phyloP scores from a whole-genome alignment of 805 yeast genomes.

The Sungouiella thailandica region DNA sequence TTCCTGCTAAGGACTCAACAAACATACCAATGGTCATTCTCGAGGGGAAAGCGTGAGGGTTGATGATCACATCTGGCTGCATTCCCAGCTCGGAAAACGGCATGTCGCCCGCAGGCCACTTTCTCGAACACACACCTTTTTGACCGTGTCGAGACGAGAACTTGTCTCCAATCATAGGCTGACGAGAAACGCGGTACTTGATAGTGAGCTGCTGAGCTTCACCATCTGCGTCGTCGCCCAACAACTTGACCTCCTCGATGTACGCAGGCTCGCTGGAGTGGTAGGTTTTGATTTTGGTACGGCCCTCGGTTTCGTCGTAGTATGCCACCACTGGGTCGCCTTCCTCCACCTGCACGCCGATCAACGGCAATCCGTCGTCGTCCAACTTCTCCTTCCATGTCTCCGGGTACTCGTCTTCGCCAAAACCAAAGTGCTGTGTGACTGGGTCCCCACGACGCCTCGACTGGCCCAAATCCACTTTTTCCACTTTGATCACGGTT shows the following conservation, averaged over 20 bases:
- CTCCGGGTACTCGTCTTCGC: conserved; percentile 88
- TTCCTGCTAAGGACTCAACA: conserved; percentile 97
- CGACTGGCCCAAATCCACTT: conserved; percentile 70
- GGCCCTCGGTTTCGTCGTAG: conserved; percentile 85
- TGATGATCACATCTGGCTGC: conserved; percentile 95
- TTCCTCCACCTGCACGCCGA: conserved; percentile 84
- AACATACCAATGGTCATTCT: conserved; percentile 99
- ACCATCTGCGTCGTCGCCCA: conserved; percentile 75
- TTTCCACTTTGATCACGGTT: conserved; percentile 91
- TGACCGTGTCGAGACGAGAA: conserved; percentile 98
- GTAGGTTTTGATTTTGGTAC: conserved; percentile 86
- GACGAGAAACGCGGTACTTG: conserved; percentile 85
- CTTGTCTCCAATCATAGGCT: conserved; percentile 95
- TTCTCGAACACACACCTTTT: conserved; percentile 97
- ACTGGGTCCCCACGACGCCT: conserved; percentile 92
- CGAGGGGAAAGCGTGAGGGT: conserved; percentile 99
- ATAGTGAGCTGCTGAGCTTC: conserved; percentile 85
- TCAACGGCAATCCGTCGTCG: conserved; percentile 85
- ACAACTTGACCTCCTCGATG: conserved; percentile 88
- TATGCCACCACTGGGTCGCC: conserved; percentile 96
- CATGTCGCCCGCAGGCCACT: conserved; percentile 96
- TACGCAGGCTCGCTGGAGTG: conserved; percentile 93
- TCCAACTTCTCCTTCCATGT: conserved; percentile 86
- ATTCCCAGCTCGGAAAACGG: conserved; percentile 96
- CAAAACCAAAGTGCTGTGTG: conserved; percentile 91